These are phyloP conservation scores for Zostera marina DNA, from an alignment of 116 monocot species.

Conservation along the genomic window DNA sequence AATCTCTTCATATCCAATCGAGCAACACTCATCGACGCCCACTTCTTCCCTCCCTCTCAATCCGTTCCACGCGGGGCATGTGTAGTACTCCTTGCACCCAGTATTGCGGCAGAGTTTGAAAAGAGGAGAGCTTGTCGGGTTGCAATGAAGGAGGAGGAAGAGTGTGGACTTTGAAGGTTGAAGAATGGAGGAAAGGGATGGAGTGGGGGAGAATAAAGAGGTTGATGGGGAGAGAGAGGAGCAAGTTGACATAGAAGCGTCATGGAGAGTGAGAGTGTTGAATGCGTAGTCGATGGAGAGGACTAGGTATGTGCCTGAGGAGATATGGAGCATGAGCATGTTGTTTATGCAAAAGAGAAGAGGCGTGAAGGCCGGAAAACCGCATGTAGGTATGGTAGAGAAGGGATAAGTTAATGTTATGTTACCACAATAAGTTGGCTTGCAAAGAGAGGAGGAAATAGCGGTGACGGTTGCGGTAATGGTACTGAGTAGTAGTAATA, in stretches of 20 bases:
- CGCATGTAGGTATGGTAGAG: slow-evolving; percentile 39
- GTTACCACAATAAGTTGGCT: slow-evolving; percentile 53
- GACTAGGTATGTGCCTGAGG: slow-evolving; percentile 69
- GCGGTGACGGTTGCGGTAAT: too few relatives aligned
- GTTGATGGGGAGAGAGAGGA: slow-evolving; percentile 23
- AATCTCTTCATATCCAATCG: slow-evolving; percentile 33
- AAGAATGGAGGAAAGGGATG: slow-evolving; percentile 43
- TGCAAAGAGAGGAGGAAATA: too few relatives aligned
- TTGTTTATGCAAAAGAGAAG: slow-evolving; percentile 91
- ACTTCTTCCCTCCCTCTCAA: slow-evolving; percentile 23
- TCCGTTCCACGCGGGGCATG: slow-evolving; percentile 48
- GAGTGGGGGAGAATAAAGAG: slow-evolving; percentile 38
- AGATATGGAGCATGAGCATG: slow-evolving; percentile 58
- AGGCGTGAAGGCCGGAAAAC: slow-evolving; percentile 50
- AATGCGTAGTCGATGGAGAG: slow-evolving; percentile 77
- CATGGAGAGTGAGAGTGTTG: slow-evolving; percentile 49
- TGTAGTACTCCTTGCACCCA: slow-evolving; percentile 67
- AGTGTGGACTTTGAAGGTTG: slow-evolving; percentile 48
- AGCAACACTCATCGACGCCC: slow-evolving; percentile 47
- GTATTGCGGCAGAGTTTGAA: slow-evolving; percentile 71
- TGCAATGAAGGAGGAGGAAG: slow-evolving; percentile 74
- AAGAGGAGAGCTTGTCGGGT: slow-evolving; percentile 35
- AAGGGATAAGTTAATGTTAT: slow-evolving; percentile 78
- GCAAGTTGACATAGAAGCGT: slow-evolving; percentile 84
- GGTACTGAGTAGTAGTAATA: too few relatives aligned